phyloP scores from a whole-genome alignment of 179 eudicot genomes.

The Nepenthes alata region DNA sequence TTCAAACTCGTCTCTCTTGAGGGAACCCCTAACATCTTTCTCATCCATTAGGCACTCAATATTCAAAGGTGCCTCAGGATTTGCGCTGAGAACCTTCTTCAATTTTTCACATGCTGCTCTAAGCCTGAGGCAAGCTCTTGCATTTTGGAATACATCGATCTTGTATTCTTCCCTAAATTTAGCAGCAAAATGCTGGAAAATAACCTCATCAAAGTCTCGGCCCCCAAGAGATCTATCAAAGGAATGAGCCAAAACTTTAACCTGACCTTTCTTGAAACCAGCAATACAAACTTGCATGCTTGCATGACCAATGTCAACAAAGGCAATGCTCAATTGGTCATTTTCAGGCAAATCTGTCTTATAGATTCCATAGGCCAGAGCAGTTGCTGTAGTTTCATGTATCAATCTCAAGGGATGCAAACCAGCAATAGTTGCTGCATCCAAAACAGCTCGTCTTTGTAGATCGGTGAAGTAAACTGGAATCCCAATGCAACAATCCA shows the following conservation, averaged over 20 bases:
- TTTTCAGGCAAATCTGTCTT: conserved; percentile 88
- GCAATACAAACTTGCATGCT: conserved; percentile 89
- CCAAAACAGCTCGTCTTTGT: conserved; percentile 76
- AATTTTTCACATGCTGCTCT: conserved; percentile 76
- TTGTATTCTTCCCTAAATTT: conserved; percentile 74
- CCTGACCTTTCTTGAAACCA: conserved; percentile 83
- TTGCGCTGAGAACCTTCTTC: conserved; percentile 88
- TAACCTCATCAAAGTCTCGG: conserved; percentile 78
- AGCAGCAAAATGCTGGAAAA: conserved; percentile 75
- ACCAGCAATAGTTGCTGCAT: conserved; percentile 87
- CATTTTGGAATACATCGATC: conserved; percentile 75
- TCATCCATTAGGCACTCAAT: conserved; percentile 94
- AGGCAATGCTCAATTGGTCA: conserved; percentile 70
- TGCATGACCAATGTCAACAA: conserved; percentile 82
- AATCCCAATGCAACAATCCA: conserved; percentile 89
- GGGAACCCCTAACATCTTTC: conserved; percentile 71
- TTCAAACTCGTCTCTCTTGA: conserved; percentile 87
- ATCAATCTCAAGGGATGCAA: conserved; percentile 64
- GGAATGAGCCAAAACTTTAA: conserved; percentile 70
- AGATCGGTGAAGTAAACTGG: conserved; percentile 91
- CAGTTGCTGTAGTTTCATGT: conserved; percentile 92
- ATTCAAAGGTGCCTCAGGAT: conserved; percentile 83
- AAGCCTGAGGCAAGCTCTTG: conserved; percentile 80
- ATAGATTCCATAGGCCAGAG: conserved; percentile 87
- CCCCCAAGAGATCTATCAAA: conserved; percentile 82